A percentile compares a stretch with the other conserved stretches of the same genome.
phyloP scores from a whole-genome alignment of 176 grass and related monocot genomes.

The Rhynchospora breviuscula region DNA sequence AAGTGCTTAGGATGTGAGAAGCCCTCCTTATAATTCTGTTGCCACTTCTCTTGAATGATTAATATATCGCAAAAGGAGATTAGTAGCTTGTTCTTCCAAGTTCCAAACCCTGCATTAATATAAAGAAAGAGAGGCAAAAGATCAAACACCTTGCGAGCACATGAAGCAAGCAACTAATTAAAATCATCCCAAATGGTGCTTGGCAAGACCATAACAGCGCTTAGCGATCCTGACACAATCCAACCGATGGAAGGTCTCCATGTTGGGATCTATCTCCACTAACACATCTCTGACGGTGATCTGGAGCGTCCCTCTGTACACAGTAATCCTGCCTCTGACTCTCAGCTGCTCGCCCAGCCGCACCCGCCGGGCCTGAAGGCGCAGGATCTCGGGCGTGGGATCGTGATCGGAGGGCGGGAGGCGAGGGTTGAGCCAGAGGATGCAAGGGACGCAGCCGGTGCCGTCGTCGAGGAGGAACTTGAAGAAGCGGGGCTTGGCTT shows the following conservation, averaged over 20 bases:
- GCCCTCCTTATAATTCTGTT: too few species aligned
- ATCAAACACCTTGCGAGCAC: constrained; percentile 1
- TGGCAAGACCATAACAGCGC: constrained; percentile 35
- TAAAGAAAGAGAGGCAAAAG: neutral
- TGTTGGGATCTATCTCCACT: constrained; percentile 73
- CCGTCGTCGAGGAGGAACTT: constrained; percentile 71
- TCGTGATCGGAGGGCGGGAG: constrained; percentile 18
- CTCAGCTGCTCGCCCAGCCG: constrained; percentile 52
- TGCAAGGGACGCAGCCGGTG: constrained; percentile 60
- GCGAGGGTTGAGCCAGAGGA: constrained; percentile 63
- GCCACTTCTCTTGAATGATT: neutral
- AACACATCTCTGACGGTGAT: constrained; percentile 57
- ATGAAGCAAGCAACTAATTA: neutral
- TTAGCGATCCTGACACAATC: constrained; percentile 61
- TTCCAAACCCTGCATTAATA: too few species aligned
- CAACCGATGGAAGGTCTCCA: constrained; percentile 63
- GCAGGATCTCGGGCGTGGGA: constrained; percentile 38
- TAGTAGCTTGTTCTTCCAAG: too few species aligned
- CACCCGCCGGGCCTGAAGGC: constrained; percentile 32
- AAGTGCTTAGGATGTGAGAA: too few species aligned
- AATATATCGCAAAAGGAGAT: neutral
- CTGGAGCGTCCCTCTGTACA: constrained; percentile 54
- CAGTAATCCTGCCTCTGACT: constrained; percentile 54
- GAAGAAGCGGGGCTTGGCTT: constrained; percentile 51
- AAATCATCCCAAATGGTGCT: neutral